Percentiles rank a stretch among this genome's conserved stretches.
Conservation (phyloP, 345 rosid species). For the Conringia planisiliqua region DNA sequence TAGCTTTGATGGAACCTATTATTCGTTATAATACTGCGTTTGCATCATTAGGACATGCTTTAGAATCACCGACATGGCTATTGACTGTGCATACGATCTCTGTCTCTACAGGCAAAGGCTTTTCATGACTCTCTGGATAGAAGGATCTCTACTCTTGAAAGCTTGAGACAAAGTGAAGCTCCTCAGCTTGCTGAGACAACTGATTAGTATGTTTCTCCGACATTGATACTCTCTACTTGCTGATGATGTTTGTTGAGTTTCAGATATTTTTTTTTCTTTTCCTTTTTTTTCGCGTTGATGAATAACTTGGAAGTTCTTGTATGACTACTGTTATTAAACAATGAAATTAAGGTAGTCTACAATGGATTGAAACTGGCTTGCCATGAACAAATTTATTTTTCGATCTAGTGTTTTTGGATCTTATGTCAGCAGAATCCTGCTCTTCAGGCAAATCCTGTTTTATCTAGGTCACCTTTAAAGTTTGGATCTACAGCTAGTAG, state of each 20-base stretch:
- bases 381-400: background rate
- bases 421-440: background rate
- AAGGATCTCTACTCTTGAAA: conserved; percentile 73
- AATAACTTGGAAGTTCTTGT: conserved; percentile 30
- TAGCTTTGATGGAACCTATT: background rate
- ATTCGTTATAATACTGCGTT: background rate
- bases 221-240: conserved; percentile 3
- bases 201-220: conserved; percentile 42
- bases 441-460: background rate
- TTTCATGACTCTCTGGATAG: conserved; percentile 67
- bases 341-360: conserved; percentile 16
- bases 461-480: background rate
- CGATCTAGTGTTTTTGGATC: background rate
- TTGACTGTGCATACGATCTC: conserved; percentile 4
- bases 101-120: conserved; percentile 52
- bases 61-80: background rate
- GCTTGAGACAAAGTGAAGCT: conserved; percentile 56
- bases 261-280: background rate
- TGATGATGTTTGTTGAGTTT: conserved; percentile 8
- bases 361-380: conserved; percentile 21
- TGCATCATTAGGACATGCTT: background rate
- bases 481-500: background rate
- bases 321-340: conserved; percentile 21
- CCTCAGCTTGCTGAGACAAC: conserved; percentile 53
- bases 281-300: background rate